These are phyloP conservation scores for Grammothele lineata DNA, from an alignment of 768 basidiomycete species.

Conservation along the genomic window DNA sequence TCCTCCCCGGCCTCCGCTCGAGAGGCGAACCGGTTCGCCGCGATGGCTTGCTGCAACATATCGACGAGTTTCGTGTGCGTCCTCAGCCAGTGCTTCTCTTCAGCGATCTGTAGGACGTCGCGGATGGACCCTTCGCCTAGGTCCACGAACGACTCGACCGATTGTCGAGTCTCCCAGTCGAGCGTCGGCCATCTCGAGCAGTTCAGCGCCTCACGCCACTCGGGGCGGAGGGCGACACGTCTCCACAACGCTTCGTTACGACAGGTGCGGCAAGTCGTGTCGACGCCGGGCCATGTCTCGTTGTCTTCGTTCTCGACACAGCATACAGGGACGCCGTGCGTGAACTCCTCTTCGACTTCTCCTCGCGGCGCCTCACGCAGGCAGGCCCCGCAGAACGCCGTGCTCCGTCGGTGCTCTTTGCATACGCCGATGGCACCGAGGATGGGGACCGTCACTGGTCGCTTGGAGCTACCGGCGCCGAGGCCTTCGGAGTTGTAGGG, in stretches of 20 bases:
- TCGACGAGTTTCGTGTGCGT: slow-evolving; percentile 60
- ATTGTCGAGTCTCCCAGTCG: slow-evolving; percentile 68
- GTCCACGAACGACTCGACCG: slow-evolving; percentile 69
- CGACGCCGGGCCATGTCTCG: slow-evolving; percentile 58
- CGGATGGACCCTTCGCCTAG: slow-evolving; percentile 63
- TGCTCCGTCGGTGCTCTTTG: slow-evolving; percentile 54
- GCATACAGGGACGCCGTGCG: slow-evolving; percentile 33
- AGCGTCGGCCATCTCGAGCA: slow-evolving; percentile 30
- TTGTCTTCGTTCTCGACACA: slow-evolving; percentile 72
- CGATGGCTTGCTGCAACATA: slow-evolving; percentile 64
- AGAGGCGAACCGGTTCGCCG: slow-evolving; percentile 45
- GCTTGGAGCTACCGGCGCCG: slow-evolving; percentile 38
- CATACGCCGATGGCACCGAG: slow-evolving; percentile 51
- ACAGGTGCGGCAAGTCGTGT: slow-evolving; percentile 66
- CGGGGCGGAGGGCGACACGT: slow-evolving; percentile 40
- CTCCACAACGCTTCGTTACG: slow-evolving; percentile 64
- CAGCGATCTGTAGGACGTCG: slow-evolving; percentile 56
- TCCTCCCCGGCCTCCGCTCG: slow-evolving; percentile 34
- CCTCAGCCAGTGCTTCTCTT: slow-evolving; percentile 71
- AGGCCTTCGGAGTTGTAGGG: slow-evolving; percentile 51
- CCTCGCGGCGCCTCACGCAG: slow-evolving; percentile 54
- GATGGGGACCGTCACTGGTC: slow-evolving; percentile 35
- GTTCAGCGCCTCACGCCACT: slow-evolving; percentile 58
- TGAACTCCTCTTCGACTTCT: slow-evolving; percentile 34
- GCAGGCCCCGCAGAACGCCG: slow-evolving; percentile 64